These are phyloP conservation scores for Ceriops decandra DNA, from an alignment of 345 rosid genomes.

Conservation along the genomic window DNA sequence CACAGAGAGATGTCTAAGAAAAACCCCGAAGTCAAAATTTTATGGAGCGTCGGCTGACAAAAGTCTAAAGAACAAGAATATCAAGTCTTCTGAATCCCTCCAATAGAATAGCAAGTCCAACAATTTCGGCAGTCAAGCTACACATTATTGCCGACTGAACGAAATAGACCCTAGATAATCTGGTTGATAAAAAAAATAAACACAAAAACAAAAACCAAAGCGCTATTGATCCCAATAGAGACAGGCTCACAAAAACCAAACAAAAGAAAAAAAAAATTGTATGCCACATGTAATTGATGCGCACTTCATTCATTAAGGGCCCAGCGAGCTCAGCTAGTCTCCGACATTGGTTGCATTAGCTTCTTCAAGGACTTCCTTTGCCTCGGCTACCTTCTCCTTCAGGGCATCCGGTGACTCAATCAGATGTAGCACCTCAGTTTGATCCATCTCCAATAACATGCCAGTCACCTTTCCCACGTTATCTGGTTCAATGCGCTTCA, in stretches of 20 bases:
- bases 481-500: conserved; percentile 52
- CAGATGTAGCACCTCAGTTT: conserved; percentile 62
- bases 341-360: conserved; percentile 27
- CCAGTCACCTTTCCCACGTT: conserved; percentile 67
- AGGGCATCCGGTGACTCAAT: conserved; percentile 69
- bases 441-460: conserved; percentile 78
- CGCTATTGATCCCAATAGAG: conserved; percentile 15
- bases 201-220: not conserved
- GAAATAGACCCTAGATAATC: conserved; percentile 9
- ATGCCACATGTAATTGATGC: conserved; percentile 1
- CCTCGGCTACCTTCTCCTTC: conserved; percentile 61
- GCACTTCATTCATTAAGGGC: conserved; percentile 22
- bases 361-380: conserved; percentile 54
- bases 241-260: conserved; percentile 1
- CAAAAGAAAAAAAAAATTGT: not conserved
- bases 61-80: too few relatives aligned
- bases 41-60: too few relatives aligned
- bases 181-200: not conserved
- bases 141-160: not conserved
- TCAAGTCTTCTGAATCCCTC: too few relatives aligned
- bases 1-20: too few relatives aligned
- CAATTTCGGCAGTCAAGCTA: too few relatives aligned
- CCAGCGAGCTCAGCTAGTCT: conserved; percentile 34
- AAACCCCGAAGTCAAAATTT: too few relatives aligned
- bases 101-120: too few relatives aligned